Percentiles rank a stretch among this genome's conserved stretches.
Conservation (phyloP, 495 filamentous ascomycete species). For the Xylaria venustula region DNA sequence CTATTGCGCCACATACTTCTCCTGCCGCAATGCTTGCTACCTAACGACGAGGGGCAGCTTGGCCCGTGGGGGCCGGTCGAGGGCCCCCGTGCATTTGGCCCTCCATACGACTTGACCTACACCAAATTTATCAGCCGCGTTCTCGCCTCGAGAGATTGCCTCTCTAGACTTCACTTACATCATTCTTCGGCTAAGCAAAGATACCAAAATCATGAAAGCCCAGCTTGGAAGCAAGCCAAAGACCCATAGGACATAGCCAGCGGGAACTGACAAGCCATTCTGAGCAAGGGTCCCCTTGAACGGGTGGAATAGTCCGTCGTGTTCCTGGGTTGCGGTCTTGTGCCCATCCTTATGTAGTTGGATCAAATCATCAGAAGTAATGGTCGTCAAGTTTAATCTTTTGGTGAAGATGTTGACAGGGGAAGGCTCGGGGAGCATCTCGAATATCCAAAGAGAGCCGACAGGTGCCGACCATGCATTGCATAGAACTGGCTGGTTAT, state of each 20-base stretch:
- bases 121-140: background rate
- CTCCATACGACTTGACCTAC: slow-evolving; percentile 34
- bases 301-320: slow-evolving; percentile 78
- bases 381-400: slow-evolving; percentile 63
- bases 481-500: slow-evolving; percentile 76
- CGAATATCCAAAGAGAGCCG: slow-evolving; percentile 70
- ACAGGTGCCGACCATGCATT: slow-evolving; percentile 73
- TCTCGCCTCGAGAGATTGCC: background rate
- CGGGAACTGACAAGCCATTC: slow-evolving; percentile 58
- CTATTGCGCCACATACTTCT: background rate
- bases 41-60: slow-evolving; percentile 30
- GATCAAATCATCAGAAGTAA: slow-evolving; percentile 60
- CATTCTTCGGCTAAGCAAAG: slow-evolving; percentile 74
- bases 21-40: background rate
- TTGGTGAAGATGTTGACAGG: slow-evolving; percentile 63
- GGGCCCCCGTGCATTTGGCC: slow-evolving; percentile 25
- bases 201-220: slow-evolving; percentile 76
- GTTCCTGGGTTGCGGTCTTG: slow-evolving; percentile 49
- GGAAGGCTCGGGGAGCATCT: slow-evolving; percentile 51
- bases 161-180: slow-evolving; percentile 66
- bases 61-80: slow-evolving; percentile 25
- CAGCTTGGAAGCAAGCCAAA: slow-evolving; percentile 58
- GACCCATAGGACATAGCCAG: slow-evolving; percentile 74
- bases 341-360: slow-evolving; percentile 65
- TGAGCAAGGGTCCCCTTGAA: slow-evolving; percentile 71